A percentile compares a stretch with the other conserved stretches of the same genome.
Conservation (phyloP, 2,329 filamentous ascomycete species). For the Aspergillus caelatus region DNA sequence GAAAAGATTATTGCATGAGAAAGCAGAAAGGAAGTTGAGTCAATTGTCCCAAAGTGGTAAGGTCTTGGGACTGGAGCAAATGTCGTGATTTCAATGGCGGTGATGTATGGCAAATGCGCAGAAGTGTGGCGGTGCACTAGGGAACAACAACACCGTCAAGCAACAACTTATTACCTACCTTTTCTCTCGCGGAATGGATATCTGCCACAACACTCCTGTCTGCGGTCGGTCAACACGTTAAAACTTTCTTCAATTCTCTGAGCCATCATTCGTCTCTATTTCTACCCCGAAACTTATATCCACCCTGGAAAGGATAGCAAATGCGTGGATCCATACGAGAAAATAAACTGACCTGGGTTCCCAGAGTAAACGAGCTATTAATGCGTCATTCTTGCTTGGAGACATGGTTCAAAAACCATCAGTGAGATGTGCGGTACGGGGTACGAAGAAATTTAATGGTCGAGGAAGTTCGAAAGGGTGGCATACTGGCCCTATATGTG, state of each 20-base stretch:
- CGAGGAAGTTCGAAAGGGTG: neutral
- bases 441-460: neutral
- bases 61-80: conserved; percentile 2
- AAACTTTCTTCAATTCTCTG: neutral
- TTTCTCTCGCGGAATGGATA: conserved; percentile 8
- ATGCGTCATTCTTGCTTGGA: conserved; percentile 20
- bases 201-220: conserved; percentile 25
- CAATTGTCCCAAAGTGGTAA: conserved; percentile 1
- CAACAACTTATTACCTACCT: conserved; percentile 16
- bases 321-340: neutral
- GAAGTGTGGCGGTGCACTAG: conserved; percentile 29
- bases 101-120: conserved; percentile 6
- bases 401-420: conserved; percentile 19
- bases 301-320: neutral
- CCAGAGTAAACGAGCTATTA: conserved; percentile 35
- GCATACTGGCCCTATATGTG: conserved; percentile 4
- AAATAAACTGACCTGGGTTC: conserved; percentile 34
- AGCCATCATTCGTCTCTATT: neutral
- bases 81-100: conserved; percentile 17
- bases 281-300: neutral
- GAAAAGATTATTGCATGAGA: neutral
- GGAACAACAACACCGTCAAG: conserved; percentile 15
- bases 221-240: conserved; percentile 2
- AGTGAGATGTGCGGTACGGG: neutral
- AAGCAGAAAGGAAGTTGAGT: conserved; percentile 1